These are phyloP conservation scores for Speleostelium caveatum DNA, from an alignment of 78 protist species.

Conservation along the genomic window DNA sequence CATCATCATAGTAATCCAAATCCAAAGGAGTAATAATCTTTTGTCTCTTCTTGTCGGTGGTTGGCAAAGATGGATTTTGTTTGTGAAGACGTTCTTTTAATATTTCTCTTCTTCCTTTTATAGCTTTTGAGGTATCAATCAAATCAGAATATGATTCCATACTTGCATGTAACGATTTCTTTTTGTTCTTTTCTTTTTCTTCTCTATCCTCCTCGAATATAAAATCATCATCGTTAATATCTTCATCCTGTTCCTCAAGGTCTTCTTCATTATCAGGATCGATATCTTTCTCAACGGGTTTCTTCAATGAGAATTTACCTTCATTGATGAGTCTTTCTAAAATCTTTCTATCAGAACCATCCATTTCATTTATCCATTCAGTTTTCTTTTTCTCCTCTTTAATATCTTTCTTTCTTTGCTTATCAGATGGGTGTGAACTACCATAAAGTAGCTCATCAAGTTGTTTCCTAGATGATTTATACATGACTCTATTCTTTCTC, in stretches of 20 bases:
- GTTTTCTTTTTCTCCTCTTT: conserved; percentile 24
- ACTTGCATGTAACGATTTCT: not conserved
- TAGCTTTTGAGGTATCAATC: not conserved
- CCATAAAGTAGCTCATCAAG: not conserved
- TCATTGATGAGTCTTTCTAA: conserved; percentile 36
- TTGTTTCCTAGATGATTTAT: not conserved
- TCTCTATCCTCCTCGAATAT: not conserved
- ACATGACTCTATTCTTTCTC: not conserved
- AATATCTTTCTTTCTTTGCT: not conserved
- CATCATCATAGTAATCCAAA: not conserved
- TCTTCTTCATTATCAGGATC: not conserved
- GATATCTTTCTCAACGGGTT: not conserved
- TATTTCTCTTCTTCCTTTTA: conserved; percentile 10
- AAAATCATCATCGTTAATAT: not conserved
- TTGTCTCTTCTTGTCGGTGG: not conserved
- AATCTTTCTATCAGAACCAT: conserved; percentile 26
- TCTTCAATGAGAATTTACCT: conserved; percentile 75
- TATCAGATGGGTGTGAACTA: not conserved
- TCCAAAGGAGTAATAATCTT: not conserved
- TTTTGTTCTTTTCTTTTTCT: not conserved
- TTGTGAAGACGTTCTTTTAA: not conserved
- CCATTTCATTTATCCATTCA: conserved; percentile 58
- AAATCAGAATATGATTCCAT: not conserved
- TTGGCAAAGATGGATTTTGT: no score
- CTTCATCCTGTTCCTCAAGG: not conserved